Evolutionary conservation across 2,329 filamentous ascomycete genomes (phyloP).

Genomic region (Diaporthe citriasiana): DNA sequence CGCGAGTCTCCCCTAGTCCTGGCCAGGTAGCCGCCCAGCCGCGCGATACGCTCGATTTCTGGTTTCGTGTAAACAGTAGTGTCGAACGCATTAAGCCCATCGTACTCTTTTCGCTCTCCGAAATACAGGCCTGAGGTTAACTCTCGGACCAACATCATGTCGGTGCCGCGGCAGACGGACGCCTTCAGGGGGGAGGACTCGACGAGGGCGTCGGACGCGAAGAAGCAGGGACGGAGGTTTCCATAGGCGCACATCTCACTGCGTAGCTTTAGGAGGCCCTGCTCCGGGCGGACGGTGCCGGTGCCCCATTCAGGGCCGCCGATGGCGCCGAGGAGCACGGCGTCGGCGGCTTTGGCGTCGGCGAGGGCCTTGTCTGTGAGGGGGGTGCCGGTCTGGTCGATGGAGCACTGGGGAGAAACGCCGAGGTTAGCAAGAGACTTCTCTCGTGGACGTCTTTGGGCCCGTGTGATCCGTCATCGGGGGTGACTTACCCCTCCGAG

Average conservation of each 20-base stretch:
- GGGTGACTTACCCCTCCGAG: conserved; percentile 84
- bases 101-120: conserved; percentile 55
- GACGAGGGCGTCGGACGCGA: conserved; percentile 58
- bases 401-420: conserved; percentile 49
- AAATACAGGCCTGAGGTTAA: conserved; percentile 66
- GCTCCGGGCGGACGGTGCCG: conserved; percentile 52
- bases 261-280: conserved; percentile 58
- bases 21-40: conserved; percentile 62
- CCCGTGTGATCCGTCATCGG: conserved; percentile 9
- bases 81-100: conserved; percentile 55
- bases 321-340: conserved; percentile 62
- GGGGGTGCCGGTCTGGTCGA: conserved; percentile 60
- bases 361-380: conserved; percentile 60
- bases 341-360: conserved; percentile 57
- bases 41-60: conserved; percentile 63
- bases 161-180: conserved; percentile 59
- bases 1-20: conserved; percentile 52
- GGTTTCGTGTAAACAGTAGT: conserved; percentile 60
- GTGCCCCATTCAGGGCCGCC: conserved; percentile 61
- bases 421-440: conserved; percentile 48
- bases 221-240: conserved; percentile 64
- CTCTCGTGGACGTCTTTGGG: conserved; percentile 34
- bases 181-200: conserved; percentile 60
- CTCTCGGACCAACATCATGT: conserved; percentile 65
- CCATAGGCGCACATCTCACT: conserved; percentile 61